Evolutionary conservation across 1,284 basidiomycete species (phyloP).

Genomic region (Schizopora paradoxa): DNA sequence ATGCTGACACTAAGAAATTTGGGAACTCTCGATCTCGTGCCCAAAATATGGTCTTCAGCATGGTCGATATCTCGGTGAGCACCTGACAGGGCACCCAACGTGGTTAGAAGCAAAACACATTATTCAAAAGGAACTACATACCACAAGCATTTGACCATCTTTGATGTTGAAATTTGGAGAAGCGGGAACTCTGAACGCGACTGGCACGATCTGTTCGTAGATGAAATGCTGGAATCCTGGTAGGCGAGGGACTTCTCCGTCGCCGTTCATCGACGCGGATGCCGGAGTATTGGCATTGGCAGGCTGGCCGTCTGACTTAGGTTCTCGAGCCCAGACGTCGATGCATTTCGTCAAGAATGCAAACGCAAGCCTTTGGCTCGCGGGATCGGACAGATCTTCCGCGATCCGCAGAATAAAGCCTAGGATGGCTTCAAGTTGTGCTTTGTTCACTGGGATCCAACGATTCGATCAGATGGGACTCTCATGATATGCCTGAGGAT

Average conservation of each 20-base stretch:
- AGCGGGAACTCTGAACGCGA: slow-evolving; percentile 80
- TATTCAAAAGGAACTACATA: slow-evolving; percentile 34
- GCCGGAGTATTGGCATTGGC: slow-evolving; percentile 23
- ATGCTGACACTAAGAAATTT: slow-evolving; percentile 74
- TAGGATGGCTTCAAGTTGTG: slow-evolving; percentile 63
- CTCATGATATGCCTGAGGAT: slow-evolving; percentile 9
- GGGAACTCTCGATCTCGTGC: slow-evolving; percentile 82
- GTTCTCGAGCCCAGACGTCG: too few species aligned
- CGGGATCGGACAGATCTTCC: slow-evolving; percentile 67
- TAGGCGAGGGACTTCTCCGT: slow-evolving; percentile 48
- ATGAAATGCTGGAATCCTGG: slow-evolving; percentile 93
- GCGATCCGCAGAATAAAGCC: slow-evolving; percentile 77
- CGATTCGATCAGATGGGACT: slow-evolving; percentile 1
- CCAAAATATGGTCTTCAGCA: slow-evolving; percentile 76
- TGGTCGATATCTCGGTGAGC: slow-evolving; percentile 79
- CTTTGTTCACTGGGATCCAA: slow-evolving; percentile 64
- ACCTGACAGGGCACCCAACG: slow-evolving; percentile 47
- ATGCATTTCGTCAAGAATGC: slow-evolving; percentile 77
- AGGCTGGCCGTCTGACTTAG: too few species aligned
- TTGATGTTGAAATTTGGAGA: slow-evolving; percentile 80
- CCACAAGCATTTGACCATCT: slow-evolving; percentile 81
- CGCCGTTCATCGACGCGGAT: slow-evolving; percentile 27
- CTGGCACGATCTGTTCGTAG: slow-evolving; percentile 83
- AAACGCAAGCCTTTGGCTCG: slow-evolving; percentile 78
- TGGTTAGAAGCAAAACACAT: not conserved